Base-by-base conservation (phyloP, 2,329 filamentous ascomycete genomes). In the Cytospora piceae region DNA sequence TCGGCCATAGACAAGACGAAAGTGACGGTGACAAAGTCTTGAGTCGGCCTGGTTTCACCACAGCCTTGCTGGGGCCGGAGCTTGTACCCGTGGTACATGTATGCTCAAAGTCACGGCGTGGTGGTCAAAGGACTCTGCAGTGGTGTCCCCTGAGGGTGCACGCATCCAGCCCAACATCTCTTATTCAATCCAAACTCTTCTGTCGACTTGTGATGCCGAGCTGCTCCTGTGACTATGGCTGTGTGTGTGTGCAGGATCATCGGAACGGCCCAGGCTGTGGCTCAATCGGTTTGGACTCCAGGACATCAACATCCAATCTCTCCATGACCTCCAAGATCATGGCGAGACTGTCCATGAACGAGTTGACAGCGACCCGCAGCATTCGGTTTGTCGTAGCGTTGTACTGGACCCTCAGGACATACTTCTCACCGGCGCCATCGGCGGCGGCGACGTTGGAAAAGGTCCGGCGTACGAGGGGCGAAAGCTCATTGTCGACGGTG, bases 351-450 rank as follows among this genome's bases (percentile, higher is more conserved):
- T 98, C 94, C 83, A 98, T 93, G 77, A 97, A 97, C 12, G 93
- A 93, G 79, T 98, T 98, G 64, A 97, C 94, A 3, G 94, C 92
- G 2, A 99, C 95, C 54, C 95, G 89, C 65, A 99, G 84, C 94
- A 98, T 98, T 71, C 95, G 90, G 75, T 97, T 97, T 24, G 95
- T 98, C 0, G 93, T 93, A 1, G 95, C 95, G 63, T 84, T 85
- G 79, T 98, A 98, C 67, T 90, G 85, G 12, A 92, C 90, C 67
- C 85, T 83, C 58, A 98, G 81, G 5, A 94, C 78, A 27, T 73
- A 77, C 22, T 75, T 72, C 51, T 75, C 74, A 32, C 17, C 37
- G 24, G 39, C 37, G 54, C 20, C 32, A 34, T 52, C 58, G 4
- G 52, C 42, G 12, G 34, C 59, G 17, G 55, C 31, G 37, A 65